Evolutionary conservation across 106 monocot species (phyloP), one percentile per base, ranked within the genome.

Genomic region (Dendrobium officinale): DNA sequence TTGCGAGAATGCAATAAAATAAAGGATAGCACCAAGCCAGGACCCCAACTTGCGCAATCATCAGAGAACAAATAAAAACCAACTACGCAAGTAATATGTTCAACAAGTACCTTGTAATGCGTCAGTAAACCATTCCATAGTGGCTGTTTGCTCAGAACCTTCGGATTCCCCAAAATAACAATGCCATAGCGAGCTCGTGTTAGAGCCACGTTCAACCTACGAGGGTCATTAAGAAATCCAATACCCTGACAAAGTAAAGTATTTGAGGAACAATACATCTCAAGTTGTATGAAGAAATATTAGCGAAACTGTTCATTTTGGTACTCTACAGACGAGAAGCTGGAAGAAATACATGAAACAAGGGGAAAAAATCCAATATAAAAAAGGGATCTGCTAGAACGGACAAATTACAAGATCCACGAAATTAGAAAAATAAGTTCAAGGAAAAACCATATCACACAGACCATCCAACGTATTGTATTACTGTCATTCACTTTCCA

Each of bases 201-300:
- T 40, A 98, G 85, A 20, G 98, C 98, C 75, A 98, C 98, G 88
- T 98, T 98, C 74, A 98, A 81, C 80, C 98, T 90, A 19, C 98
- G 89, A 61, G 98, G 98, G 86, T 98, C 98, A 85, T 98, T 98
- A 49, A 98, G 94, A 83, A 98, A 98, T 79, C 98, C 98, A 80
- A 98, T 98, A 33, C 98, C 98, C 98, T 98, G 86, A 55, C 79
- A 72, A 77, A 58, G 55, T 70, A 70, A 44, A 47, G 20, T 29
- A 20, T 61, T 74, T 49, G 37, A 70, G 54, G n/a, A 40, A 67
- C 41, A 42, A 19, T 3, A 68, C 9, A 49, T 47, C 42, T 37
- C 72, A 11, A 72, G 3, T 33, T 72, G 2, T 72, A 72, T 6
- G 37, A 72, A 66, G 66, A 66, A 22, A 26, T 22, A 26, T 26